A percentile compares a stretch with the other conserved stretches of the same genome.
Conservation (phyloP, 1,139 yeast species). For the Yamadazyma membranifaciens region DNA sequence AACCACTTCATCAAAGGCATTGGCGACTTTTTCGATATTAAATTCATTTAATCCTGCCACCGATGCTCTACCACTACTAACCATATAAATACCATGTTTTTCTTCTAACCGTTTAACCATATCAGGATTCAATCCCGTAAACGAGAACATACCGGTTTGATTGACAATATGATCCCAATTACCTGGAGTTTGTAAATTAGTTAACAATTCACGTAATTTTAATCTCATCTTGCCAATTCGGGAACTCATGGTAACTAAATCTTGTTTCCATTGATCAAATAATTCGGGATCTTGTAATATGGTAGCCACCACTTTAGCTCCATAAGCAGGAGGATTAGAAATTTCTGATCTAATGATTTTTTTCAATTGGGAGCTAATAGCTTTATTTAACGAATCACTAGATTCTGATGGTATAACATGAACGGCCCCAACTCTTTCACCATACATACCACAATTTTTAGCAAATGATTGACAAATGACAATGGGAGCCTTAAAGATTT, state of each 20-base stretch:
- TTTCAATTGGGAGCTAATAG: conserved; percentile 73
- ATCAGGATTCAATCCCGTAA: conserved; percentile 77
- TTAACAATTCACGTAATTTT: conserved; percentile 60
- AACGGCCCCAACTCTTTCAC: conserved; percentile 95
- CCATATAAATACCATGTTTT: conserved; percentile 76
- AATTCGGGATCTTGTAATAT: conserved; percentile 66
- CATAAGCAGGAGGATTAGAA: conserved; percentile 95
- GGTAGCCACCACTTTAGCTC: conserved; percentile 86
- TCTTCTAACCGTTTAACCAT: conserved; percentile 79
- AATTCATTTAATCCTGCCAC: conserved; percentile 88
- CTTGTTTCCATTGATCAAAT: conserved; percentile 78
- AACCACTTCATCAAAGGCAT: conserved; percentile 80
- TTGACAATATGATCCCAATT: conserved; percentile 90
- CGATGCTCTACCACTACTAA: conserved; percentile 85
- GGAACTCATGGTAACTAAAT: conserved; percentile 83
- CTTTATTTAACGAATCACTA: conserved; percentile 38
- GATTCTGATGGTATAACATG: conserved; percentile 60
- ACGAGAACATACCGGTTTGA: conserved; percentile 97
- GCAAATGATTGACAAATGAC: conserved; percentile 95
- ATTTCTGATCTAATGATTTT: conserved; percentile 78
- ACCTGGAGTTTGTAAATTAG: conserved; percentile 73
- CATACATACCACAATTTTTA: conserved; percentile 95
- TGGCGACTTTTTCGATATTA: conserved; percentile 78
- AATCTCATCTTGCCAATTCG: conserved; percentile 80
- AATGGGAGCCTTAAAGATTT: conserved; percentile 45